Evolutionary conservation across 2,329 filamentous ascomycete species (phyloP), one percentile per base, ranked within the genome.

Genomic region (Capronia epimyces): DNA sequence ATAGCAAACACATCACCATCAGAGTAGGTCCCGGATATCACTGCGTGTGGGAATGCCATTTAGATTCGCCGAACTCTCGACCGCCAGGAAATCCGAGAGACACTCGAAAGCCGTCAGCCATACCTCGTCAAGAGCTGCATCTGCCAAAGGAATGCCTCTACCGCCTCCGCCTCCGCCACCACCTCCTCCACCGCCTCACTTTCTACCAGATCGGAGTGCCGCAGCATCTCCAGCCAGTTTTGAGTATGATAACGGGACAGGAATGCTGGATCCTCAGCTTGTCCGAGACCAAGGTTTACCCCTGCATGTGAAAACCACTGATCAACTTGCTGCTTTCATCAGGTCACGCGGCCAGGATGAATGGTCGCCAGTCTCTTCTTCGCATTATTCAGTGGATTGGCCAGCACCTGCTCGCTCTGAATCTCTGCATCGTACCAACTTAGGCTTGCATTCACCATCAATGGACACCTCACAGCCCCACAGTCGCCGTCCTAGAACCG

Each of bases 171-270:
- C n/a, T n/a, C n/a, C n/a, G n/a, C n/a, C n/a, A 8, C 22, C 34
- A 25, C 15, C 45, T 41, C 45, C 22, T 8, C 45, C 34, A 15
- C 34, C 36, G 20, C 36, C 22, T 48, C 36, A 34, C 2, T 13
- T 29, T 15, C 29, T 40, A 43, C 15, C 39, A 24, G 8, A 36
- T 22, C 34, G 50, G 43, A 32, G 34, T 9, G 42, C 43, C 25
- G 29, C 16, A 15, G 16, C 10, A 21, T 43, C 32, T 20, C 41
- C 41, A 21, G 50, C 42, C 18, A 49, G 50, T 24, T 46, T 36
- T 21, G 20, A 29, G 9, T 53, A 53, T 36, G 50, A 53, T 45
- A 53, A 50, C 45, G 51, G 51, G 4, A 49, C 46, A 8, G 46
- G 51, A 18, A 49, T n/a, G n/a, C 37, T 50, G 2, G 51, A 50